phyloP scores from a whole-genome alignment of 306 rosid genomes.

The Carpinus viminea region DNA sequence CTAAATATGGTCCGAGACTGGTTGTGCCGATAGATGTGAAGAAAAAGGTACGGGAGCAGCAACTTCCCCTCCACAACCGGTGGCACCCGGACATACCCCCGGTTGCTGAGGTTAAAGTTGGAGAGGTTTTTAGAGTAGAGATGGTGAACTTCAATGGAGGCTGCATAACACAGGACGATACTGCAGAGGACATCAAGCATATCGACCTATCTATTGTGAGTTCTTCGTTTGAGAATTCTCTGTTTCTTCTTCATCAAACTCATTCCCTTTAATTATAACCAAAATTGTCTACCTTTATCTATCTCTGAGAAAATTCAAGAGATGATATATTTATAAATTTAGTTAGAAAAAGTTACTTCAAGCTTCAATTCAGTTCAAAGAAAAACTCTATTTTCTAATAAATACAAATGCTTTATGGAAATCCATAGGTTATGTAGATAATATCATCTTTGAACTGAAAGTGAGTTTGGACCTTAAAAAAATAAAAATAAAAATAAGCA shows the following conservation, averaged over 20 bases:
- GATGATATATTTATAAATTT: no score
- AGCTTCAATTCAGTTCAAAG: no score
- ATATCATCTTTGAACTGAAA: background rate
- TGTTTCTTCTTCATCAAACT: background rate
- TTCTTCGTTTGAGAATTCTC: conserved; percentile 3
- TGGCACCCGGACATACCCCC: conserved; percentile 55
- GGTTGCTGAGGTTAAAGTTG: conserved; percentile 38
- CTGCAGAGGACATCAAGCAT: conserved; percentile 58
- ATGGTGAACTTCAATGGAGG: conserved; percentile 55
- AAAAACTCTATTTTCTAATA: no score
- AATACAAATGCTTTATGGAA: no score
- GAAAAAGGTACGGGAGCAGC: conserved; percentile 41
- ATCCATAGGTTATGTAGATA: no score
- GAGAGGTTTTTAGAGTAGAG: conserved; percentile 41
- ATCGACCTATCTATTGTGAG: conserved; percentile 54
- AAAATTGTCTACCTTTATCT: background rate
- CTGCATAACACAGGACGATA: conserved; percentile 38
- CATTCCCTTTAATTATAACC: background rate
- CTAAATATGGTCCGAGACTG: conserved; percentile 23
- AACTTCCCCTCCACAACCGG: conserved; percentile 43
- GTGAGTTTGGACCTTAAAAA: background rate
- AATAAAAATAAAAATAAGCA: no score
- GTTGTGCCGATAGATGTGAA: conserved; percentile 28
- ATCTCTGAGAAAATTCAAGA: background rate
- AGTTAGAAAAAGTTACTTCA: no score